Conservation (phyloP, 441 rosid species). For the Lepidium campestre region DNA sequence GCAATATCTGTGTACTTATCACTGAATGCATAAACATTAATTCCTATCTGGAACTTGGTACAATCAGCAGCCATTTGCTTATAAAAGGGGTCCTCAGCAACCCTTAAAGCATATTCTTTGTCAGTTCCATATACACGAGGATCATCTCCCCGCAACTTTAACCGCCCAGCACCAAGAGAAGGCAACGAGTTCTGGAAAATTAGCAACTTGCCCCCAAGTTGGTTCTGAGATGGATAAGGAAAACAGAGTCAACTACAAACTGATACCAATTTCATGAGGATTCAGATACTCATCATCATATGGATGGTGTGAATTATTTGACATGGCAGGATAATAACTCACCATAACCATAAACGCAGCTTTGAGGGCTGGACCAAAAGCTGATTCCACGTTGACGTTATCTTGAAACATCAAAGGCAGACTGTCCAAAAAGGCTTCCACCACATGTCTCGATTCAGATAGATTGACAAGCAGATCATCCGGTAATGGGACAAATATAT, state of each 20-base stretch:
- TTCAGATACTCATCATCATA: constrained; percentile 1
- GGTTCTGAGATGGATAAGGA: constrained; percentile 48
- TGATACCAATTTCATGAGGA: constrained; percentile 7
- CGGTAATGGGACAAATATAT: constrained; percentile 85
- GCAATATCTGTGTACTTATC: constrained; percentile 95
- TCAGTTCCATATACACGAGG: constrained; percentile 94
- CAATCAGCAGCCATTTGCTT: constrained; percentile 99
- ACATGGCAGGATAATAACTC: constrained; percentile 29
- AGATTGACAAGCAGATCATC: constrained; percentile 99
- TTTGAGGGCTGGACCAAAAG: constrained; percentile 96
- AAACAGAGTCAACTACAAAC: constrained; percentile 14
- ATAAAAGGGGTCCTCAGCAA: constrained; percentile 90
- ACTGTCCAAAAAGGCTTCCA: constrained; percentile 87
- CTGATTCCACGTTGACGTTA: constrained; percentile 88
- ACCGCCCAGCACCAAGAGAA: constrained; percentile 91
- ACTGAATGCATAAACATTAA: constrained; percentile 83
- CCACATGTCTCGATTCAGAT: constrained; percentile 92
- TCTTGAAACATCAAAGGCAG: constrained; percentile 94
- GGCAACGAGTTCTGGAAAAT: constrained; percentile 92
- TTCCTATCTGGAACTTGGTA: constrained; percentile 91
- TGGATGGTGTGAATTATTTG: background rate
- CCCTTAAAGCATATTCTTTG: constrained; percentile 76
- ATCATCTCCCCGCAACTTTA: constrained; percentile 98
- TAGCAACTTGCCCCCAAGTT: constrained; percentile 92
- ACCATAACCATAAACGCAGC: constrained; percentile 98